phyloP scores from a whole-genome alignment of 371 early-diverging fungal genomes.

The Apophysomyces elegans region DNA sequence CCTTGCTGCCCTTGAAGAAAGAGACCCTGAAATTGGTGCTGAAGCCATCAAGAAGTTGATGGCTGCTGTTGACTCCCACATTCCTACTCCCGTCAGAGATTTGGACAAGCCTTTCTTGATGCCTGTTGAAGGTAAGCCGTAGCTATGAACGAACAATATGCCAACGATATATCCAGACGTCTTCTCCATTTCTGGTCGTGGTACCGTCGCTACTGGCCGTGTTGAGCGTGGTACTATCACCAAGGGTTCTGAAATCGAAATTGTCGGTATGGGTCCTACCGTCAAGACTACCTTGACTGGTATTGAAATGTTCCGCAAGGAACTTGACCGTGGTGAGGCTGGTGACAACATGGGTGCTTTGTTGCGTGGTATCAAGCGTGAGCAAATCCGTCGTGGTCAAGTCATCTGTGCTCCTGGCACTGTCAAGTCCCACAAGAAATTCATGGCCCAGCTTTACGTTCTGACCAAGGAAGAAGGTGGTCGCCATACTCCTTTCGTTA shows the following conservation, averaged over 20 bases:
- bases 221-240: conserved; percentile 95
- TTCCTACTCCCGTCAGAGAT: conserved; percentile 94
- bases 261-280: conserved; percentile 91
- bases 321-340: conserved; percentile 96
- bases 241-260: conserved; percentile 96
- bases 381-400: conserved; percentile 94
- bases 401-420: conserved; percentile 92
- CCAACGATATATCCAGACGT: conserved; percentile 64
- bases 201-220: conserved; percentile 98
- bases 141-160: not conserved
- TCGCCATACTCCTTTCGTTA: conserved; percentile 95
- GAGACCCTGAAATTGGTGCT: conserved; percentile 91
- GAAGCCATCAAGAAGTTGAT: conserved; percentile 89
- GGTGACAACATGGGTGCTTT: conserved; percentile 98
- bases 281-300: conserved; percentile 94
- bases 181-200: conserved; percentile 98
- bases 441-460: conserved; percentile 90
- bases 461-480: conserved; percentile 99
- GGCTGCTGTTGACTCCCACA: conserved; percentile 92
- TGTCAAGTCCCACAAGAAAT: conserved; percentile 92
- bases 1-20: conserved; percentile 93
- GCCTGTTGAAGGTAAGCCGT: conserved; percentile 83
- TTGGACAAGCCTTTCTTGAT: conserved; percentile 99
- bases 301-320: conserved; percentile 99
- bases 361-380: conserved; percentile 97